A percentile compares a stretch with the other conserved stretches of the same genome.
phyloP scores from a whole-genome alignment of 75 land plant genomes.

The Selaginella moellendorffii region DNA sequence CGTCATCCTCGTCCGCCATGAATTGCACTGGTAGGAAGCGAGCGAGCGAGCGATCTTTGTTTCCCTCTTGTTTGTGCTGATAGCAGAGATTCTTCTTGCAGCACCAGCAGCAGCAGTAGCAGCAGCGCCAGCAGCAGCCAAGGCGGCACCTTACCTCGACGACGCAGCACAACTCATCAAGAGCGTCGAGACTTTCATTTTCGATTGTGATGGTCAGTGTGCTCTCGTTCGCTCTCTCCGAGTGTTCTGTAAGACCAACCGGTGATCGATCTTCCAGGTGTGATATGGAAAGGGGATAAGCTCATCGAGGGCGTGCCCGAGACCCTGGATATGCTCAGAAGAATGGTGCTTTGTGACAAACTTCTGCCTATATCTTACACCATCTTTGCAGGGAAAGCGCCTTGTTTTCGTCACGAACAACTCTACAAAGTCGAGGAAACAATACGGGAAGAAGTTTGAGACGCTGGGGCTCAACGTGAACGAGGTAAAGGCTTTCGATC shows the following conservation, averaged over 20 bases:
- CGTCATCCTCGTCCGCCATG: too few species aligned
- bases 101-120: too few species aligned
- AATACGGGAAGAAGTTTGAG: conserved; percentile 97
- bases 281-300: conserved; percentile 94
- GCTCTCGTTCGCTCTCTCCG: too few species aligned
- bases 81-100: too few species aligned
- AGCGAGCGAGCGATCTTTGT: too few species aligned
- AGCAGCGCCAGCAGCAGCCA: conserved; percentile 10
- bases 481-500: conserved; percentile 41
- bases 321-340: conserved; percentile 83
- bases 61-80: too few species aligned
- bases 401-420: conserved; percentile 97
- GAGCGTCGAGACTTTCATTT: conserved; percentile 87
- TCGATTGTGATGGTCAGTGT: conserved; percentile 84
- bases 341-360: conserved; percentile 30
- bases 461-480: conserved; percentile 69
- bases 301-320: conserved; percentile 91
- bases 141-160: conserved; percentile 38
- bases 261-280: conserved; percentile 52
- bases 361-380: background rate
- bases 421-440: conserved; percentile 96
- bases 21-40: too few species aligned
- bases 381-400: conserved; percentile 70
- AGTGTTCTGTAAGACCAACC: too few species aligned
- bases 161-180: conserved; percentile 69